Conservation (phyloP, 257 asterid species). For the Vinca minor region DNA sequence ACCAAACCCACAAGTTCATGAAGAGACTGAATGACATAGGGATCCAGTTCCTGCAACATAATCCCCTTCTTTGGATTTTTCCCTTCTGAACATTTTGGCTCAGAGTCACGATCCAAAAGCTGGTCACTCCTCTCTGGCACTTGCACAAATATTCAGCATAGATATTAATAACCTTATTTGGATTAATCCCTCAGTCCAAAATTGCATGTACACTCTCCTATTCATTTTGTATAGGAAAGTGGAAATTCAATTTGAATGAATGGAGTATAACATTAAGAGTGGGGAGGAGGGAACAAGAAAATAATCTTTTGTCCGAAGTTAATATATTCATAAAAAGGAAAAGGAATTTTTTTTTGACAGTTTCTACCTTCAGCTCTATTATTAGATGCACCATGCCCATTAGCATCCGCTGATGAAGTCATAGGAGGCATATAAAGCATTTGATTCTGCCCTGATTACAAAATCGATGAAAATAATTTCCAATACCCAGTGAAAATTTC, state of each 20-base stretch:
- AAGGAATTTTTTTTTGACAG: constrained; percentile 11
- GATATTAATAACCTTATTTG: constrained; percentile 5
- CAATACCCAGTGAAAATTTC: constrained; percentile 1
- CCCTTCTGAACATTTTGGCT: constrained; percentile 25
- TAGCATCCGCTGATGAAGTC: constrained; percentile 20
- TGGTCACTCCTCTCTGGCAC: constrained; percentile 28
- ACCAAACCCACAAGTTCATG: constrained; percentile 65
- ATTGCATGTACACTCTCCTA: no score
- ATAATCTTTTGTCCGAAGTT: neutral
- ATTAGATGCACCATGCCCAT: constrained; percentile 29
- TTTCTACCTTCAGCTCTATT: constrained; percentile 27
- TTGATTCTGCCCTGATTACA: constrained; percentile 65
- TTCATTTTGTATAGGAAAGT: no score
- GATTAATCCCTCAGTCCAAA: no score
- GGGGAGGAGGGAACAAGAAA: neutral
- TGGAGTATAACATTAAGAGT: no score
- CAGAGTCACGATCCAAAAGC: constrained; percentile 25
- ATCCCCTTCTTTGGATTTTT: constrained; percentile 27
- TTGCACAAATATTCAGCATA: constrained; percentile 13
- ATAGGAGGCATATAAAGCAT: constrained; percentile 49
- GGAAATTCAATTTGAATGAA: no score
- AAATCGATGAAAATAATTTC: constrained; percentile 18
- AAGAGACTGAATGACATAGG: constrained; percentile 49
- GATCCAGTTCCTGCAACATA: constrained; percentile 52
- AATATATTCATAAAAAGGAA: constrained; percentile 11